Evolutionary conservation across 768 basidiomycete genomes (phyloP).

Genomic region (Mycena capillaripes): DNA sequence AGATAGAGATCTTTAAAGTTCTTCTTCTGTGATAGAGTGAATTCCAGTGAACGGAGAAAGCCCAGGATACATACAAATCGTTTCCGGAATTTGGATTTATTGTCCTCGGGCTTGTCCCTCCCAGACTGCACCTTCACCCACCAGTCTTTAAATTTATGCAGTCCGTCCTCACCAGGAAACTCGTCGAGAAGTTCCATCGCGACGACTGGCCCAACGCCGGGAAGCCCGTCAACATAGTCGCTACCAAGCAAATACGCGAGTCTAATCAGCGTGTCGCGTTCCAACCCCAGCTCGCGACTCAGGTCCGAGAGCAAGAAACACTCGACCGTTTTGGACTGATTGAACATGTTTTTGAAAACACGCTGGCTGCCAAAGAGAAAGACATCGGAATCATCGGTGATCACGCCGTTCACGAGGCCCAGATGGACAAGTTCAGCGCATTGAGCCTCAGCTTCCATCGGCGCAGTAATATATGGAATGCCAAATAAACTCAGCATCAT

Average conservation of each 20-base stretch:
- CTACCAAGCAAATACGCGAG: conserved; percentile 96
- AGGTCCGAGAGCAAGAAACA: conserved; percentile 92
- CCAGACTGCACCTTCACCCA: conserved; percentile 95
- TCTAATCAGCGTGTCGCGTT: conserved; percentile 87
- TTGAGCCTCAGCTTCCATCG: conserved; percentile 99
- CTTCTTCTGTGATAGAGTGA: conserved; percentile 75
- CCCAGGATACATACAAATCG: conserved; percentile 75
- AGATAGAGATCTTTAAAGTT: conserved; percentile 89
- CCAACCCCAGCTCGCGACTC: conserved; percentile 87
- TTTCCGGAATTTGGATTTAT: conserved; percentile 80
- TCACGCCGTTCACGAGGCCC: conserved; percentile 94
- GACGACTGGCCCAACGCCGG: conserved; percentile 94
- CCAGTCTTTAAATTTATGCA: conserved; percentile 93
- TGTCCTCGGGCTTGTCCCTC: conserved; percentile 83
- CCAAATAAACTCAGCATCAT: conserved; percentile 94
- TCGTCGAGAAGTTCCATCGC: conserved; percentile 97
- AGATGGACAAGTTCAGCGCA: conserved; percentile 92
- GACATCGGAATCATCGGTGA: conserved; percentile 99
- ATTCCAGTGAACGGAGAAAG: not conserved
- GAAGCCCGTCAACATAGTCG: conserved; percentile 94
- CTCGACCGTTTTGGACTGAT: conserved; percentile 98
- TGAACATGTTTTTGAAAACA: conserved; percentile 99
- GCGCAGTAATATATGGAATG: conserved; percentile 98
- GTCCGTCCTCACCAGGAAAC: conserved; percentile 88
- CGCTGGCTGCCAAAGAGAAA: conserved; percentile 96